Evolutionary conservation across 169 alveolate genomes (phyloP), one percentile per base, ranked within the genome.

Genomic region (Plasmodium knowlesi): DNA sequence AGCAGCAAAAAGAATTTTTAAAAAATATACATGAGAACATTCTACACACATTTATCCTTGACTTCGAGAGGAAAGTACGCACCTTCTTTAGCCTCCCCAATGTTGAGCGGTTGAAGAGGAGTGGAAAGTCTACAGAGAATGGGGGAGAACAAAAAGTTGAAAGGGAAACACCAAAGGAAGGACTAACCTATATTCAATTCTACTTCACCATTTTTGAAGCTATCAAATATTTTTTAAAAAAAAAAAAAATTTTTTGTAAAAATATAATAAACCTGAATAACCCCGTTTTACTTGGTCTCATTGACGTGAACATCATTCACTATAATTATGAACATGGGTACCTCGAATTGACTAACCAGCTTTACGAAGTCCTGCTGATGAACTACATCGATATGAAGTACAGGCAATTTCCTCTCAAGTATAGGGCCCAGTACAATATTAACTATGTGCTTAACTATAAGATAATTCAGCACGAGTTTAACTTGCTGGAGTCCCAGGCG

Each of bases 391-490:
- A 85, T 34, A 73, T 85, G 22, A 85, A 74, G 34, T 85, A 85
- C 61, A 73, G 78, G 25, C 93, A 85, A 73, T 85, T 73, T 6
- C 93, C 93, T 2, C 22, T 85, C 16, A 85, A 85, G 57, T 46
- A 72, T 14, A 85, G 22, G 53, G 79, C 76, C 32, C 84, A 96
- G 92, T 96, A 96, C 54, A 96, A 96, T 81, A 89, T 94, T 50
- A 96, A 96, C 85, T 96, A 94, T 83, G 84, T 96, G 14, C 93
- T 96, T 71, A 96, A 96, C 82, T 96, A 95, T 73, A 92, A 92
- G 54, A 90, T 73, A 28, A 94, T 96, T 8, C 79, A 96, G 43
- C 78, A 84, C 54, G 97, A 96, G 43, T 73, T 79, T 28, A 96
- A 94, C n/a, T 43, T 89, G 54, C 70, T 82, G 54, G 92, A 89